A percentile compares a stretch with the other conserved stretches of the same genome.
Conservation (phyloP, 1,139 yeast genomes). For the Citeromyces siamensis region DNA sequence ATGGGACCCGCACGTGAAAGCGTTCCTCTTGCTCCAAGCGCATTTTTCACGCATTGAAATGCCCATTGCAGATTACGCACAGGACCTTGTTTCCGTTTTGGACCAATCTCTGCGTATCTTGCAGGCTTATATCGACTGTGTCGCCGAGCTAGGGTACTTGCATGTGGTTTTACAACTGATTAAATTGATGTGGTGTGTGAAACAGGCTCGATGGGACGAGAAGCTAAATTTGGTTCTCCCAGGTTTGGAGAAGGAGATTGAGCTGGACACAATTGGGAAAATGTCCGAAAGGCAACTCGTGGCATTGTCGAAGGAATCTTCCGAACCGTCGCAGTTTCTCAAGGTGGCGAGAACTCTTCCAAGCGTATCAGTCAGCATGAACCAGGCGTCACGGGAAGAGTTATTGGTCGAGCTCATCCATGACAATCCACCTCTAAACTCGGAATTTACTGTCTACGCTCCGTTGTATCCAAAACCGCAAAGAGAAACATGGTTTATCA, state of each 20-base stretch:
- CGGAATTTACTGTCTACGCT: conserved; percentile 55
- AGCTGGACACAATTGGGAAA: conserved; percentile 17
- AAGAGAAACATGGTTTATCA: conserved; percentile 87
- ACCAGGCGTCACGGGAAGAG: conserved; percentile 20
- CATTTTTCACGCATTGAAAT: conserved; percentile 71
- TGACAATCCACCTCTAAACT: conserved; percentile 36
- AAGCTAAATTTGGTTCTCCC: conserved; percentile 62
- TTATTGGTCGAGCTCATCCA: conserved; percentile 39
- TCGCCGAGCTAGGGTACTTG: conserved; percentile 73
- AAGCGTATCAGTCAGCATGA: conserved; percentile 23
- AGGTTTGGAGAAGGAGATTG: conserved; percentile 31
- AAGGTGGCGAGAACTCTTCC: conserved; percentile 34
- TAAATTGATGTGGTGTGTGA: conserved; percentile 71
- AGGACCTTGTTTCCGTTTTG: conserved; percentile 85
- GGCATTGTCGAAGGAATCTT: conserved; percentile 20
- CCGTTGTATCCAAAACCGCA: conserved; percentile 86
- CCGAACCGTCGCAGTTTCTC: conserved; percentile 19
- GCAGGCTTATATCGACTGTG: conserved; percentile 86
- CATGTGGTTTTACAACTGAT: conserved; percentile 48
- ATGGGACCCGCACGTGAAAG: conserved; percentile 95
- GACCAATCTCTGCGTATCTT: conserved; percentile 91
- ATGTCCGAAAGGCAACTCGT: conserved; percentile 18
- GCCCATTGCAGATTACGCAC: conserved; percentile 92
- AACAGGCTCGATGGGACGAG: conserved; percentile 85
- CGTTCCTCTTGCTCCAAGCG: conserved; percentile 78